phyloP scores from a whole-genome alignment of 78 protist species.

The Dictyostelium citrinum region DNA sequence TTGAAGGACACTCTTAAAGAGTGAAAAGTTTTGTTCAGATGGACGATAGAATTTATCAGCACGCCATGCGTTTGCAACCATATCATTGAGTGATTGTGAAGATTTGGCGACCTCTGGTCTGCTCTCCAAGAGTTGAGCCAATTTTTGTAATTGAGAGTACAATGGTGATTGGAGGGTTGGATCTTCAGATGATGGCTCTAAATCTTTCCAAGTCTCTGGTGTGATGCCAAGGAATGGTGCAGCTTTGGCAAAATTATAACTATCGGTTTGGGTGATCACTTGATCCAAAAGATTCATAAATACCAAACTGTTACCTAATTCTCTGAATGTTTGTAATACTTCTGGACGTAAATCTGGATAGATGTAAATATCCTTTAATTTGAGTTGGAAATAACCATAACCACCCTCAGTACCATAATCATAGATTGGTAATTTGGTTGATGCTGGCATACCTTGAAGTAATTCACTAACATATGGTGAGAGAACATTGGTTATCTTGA shows the following conservation, averaged over 20 bases:
- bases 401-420: conserved; percentile 88
- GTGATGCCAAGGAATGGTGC: conserved; percentile 80
- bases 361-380: conserved; percentile 62
- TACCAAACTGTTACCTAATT: conserved; percentile 84
- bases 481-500: conserved; percentile 78
- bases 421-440: conserved; percentile 71
- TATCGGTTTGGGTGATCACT: conserved; percentile 32
- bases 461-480: conserved; percentile 86
- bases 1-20: conserved; percentile 57
- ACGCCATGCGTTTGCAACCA: conserved; percentile 72
- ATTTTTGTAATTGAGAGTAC: conserved; percentile 39
- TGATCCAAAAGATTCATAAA: conserved; percentile 82
- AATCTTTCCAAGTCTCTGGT: conserved; percentile 61
- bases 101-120: conserved; percentile 57
- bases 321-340: conserved; percentile 89
- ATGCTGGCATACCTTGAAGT: conserved; percentile 84
- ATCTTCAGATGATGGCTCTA: not conserved
- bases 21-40: conserved; percentile 36
- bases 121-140: conserved; percentile 48
- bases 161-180: conserved; percentile 70
- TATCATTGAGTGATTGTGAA: conserved; percentile 24
- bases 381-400: conserved; percentile 79
- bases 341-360: conserved; percentile 88
- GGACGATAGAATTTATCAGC: conserved; percentile 85
- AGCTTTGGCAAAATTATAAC: conserved; percentile 26